Conservation (phyloP, 2,329 filamentous ascomycete species). For the Mycosphaerella arachidis region DNA sequence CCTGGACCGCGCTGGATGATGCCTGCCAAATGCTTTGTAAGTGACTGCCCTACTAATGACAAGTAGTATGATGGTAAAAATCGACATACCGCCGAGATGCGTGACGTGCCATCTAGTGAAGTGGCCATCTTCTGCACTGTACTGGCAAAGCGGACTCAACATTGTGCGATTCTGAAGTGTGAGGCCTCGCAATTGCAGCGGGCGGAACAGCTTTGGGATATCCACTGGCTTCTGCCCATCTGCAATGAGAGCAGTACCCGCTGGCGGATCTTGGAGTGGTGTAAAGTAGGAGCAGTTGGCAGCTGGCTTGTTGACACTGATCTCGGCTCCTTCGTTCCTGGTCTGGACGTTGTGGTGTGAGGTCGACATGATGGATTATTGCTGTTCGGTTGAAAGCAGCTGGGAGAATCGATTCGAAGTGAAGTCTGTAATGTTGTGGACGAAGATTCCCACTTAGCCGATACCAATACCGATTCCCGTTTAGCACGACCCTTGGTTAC, state of each 20-base stretch:
- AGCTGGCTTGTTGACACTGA: constrained; percentile 40
- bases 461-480: background rate
- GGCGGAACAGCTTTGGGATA: constrained; percentile 57
- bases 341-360: constrained; percentile 30
- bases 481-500: background rate
- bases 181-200: constrained; percentile 51
- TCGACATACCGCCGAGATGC: constrained; percentile 52
- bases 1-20: constrained; percentile 72
- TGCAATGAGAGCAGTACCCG: constrained; percentile 44
- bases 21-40: constrained; percentile 30
- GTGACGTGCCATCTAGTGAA: constrained; percentile 76
- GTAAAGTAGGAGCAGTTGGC: constrained; percentile 47
- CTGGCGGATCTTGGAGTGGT: constrained; percentile 43
- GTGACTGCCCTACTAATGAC: background rate
- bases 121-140: constrained; percentile 65
- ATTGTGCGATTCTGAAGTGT: constrained; percentile 49
- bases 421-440: too few species aligned
- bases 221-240: constrained; percentile 40
- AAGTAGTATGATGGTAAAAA: background rate
- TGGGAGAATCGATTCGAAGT: too few species aligned
- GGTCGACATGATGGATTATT: constrained; percentile 15
- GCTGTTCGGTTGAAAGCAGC: background rate
- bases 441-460: too few species aligned
- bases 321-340: constrained; percentile 13
- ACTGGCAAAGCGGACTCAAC: constrained; percentile 62